These are phyloP conservation scores for Ramularia endophylla DNA, from an alignment of 2,329 filamentous ascomycete genomes.

Conservation along the genomic window DNA sequence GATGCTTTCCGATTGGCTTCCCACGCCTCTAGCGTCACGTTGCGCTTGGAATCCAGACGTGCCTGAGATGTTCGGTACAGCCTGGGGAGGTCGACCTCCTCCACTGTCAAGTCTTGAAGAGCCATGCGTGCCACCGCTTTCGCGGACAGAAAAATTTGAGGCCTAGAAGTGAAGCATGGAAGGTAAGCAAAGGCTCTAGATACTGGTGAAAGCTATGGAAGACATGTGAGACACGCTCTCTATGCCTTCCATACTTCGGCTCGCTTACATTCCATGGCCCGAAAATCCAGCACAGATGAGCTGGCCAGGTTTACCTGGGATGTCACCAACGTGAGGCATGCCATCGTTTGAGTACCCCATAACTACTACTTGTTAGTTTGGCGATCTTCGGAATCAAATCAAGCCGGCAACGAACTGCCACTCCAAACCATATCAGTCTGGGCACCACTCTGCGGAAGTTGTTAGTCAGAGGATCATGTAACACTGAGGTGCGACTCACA, in stretches of 20 bases:
- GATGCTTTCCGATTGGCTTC: slow-evolving; percentile 7
- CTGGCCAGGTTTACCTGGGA: slow-evolving; percentile 15
- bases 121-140: slow-evolving; percentile 18
- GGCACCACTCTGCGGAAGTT: slow-evolving; percentile 23
- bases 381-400: neutral
- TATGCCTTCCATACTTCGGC: no score
- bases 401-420: slow-evolving; percentile 24
- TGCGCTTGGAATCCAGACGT: slow-evolving; percentile 11
- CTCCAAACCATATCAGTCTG: slow-evolving; percentile 38
- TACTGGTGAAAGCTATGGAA: no score
- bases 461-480: neutral
- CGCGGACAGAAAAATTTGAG: slow-evolving; percentile 19
- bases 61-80: slow-evolving; percentile 13
- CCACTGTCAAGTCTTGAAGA: slow-evolving; percentile 6
- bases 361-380: slow-evolving; percentile 7
- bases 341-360: slow-evolving; percentile 22
- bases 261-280: slow-evolving; percentile 22
- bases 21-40: slow-evolving; percentile 15
- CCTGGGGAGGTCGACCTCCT: slow-evolving; percentile 16
- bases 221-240: no score
- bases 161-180: no score
- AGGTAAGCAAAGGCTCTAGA: no score
- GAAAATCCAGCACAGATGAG: slow-evolving; percentile 23
- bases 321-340: slow-evolving; percentile 20
- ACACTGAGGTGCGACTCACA: neutral